Evolutionary conservation across 352 stramenopile genomes (phyloP).

Genomic region (Phytophthora podocarpi): DNA sequence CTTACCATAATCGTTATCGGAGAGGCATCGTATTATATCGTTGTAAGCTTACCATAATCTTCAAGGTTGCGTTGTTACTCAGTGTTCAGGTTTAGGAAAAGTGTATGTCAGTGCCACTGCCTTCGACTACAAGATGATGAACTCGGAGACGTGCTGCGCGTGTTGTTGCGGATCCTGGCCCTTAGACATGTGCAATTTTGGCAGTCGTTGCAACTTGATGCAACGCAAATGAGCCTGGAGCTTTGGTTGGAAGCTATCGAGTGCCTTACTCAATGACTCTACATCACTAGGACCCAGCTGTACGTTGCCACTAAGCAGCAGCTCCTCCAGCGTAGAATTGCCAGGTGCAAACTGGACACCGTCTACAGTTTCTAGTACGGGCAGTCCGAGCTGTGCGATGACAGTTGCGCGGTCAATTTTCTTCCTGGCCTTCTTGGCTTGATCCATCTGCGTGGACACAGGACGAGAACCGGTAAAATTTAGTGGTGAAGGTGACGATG

Average conservation of each 20-base stretch:
- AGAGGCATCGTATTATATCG: too few relatives aligned
- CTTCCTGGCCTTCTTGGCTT: slow-evolving; percentile 85
- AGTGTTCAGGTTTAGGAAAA: too few relatives aligned
- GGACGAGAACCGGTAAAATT: not conserved
- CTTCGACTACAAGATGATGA: slow-evolving; percentile 36
- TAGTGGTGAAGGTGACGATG: not conserved
- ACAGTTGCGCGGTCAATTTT: slow-evolving; percentile 64
- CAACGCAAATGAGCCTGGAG: slow-evolving; percentile 55
- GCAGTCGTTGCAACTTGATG: slow-evolving; percentile 72
- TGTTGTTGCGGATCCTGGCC: slow-evolving; percentile 11
- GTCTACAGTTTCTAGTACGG: slow-evolving; percentile 58
- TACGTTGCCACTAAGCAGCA: slow-evolving; percentile 70
- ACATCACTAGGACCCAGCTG: slow-evolving; percentile 46
- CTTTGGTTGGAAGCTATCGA: slow-evolving; percentile 47
- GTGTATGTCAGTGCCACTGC: too few relatives aligned
- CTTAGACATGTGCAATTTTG: slow-evolving; percentile 12
- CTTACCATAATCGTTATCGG: too few relatives aligned
- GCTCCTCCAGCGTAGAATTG: slow-evolving; percentile 61
- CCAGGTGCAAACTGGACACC: slow-evolving; percentile 61
- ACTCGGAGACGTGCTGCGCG: slow-evolving; percentile 31
- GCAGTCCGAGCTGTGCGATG: slow-evolving; percentile 62
- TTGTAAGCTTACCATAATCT: too few relatives aligned
- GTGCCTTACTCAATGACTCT: slow-evolving; percentile 36
- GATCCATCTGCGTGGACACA: slow-evolving; percentile 48
- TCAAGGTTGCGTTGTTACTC: too few relatives aligned